Evolutionary conservation across 371 early-diverging fungal species (phyloP).

Genomic region (Syncephalis fuscata): DNA sequence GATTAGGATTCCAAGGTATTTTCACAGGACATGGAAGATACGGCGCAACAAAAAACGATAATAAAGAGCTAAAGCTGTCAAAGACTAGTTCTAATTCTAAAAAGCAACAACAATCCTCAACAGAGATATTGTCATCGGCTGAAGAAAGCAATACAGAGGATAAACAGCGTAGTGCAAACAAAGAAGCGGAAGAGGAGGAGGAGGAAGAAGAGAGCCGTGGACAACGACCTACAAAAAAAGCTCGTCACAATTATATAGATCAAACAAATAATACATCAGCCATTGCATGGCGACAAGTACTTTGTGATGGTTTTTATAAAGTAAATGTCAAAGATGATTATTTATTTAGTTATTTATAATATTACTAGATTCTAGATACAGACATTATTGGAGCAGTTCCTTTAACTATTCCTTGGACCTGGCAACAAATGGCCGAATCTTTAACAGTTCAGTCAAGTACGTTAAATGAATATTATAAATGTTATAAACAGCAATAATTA

Average conservation of each 20-base stretch:
- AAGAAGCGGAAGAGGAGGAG: too few species aligned
- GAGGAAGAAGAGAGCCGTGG: too few species aligned
- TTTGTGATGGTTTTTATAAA: background rate
- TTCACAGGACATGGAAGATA: background rate
- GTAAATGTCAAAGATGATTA: background rate
- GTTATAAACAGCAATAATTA: too few species aligned
- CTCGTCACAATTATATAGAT: too few species aligned
- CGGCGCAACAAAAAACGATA: background rate
- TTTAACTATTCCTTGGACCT: background rate
- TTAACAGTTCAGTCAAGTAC: background rate
- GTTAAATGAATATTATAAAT: too few species aligned
- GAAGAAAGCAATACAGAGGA: too few species aligned
- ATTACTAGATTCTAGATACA: background rate
- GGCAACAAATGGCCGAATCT: background rate
- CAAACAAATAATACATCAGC: too few species aligned
- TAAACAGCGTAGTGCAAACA: too few species aligned
- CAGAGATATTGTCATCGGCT: too few species aligned
- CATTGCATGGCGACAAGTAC: too few species aligned
- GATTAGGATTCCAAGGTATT: background rate
- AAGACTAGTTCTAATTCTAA: background rate
- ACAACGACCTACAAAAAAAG: too few species aligned
- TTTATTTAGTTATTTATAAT: background rate
- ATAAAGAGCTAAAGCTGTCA: conserved; percentile 1
- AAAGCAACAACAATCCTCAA: too few species aligned
- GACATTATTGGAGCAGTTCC: background rate